Evolutionary conservation across 1,284 basidiomycete genomes (phyloP), one percentile per base, ranked within the genome.

Genomic region (Uromyces viciae-fabae): DNA sequence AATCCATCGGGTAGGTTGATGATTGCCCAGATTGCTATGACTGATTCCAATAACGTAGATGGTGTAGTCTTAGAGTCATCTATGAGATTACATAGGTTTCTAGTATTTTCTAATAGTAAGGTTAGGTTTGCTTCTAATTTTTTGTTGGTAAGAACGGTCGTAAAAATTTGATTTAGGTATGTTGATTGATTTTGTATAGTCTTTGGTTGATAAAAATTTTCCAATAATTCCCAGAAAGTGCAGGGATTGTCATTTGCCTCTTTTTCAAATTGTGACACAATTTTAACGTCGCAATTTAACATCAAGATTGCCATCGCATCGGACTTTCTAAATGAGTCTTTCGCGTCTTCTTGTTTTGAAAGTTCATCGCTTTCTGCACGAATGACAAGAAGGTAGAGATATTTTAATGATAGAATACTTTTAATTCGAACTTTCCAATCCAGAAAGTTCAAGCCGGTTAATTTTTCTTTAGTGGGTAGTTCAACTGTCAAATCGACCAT

Each of bases 231-330:
- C 64, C 64, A 68, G 36, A 68, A 46, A 17, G 15, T 68, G 33
- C 19, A 22, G n/a, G 33, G 64, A 68, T 68, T n/a, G 3, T 22
- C 38, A 4, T 40, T 40, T 2, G 38, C 9, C 25, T 68, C 25
- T 14, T 68, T 19, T 11, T 28, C 5, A n/a, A 68, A 68, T 40
- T 42, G 64, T 7, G 64, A 38, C 3, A 28, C 31, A 4, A 68
- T 68, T 42, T 68, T 68, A 15, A 42, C 31, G 9, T 68, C 64
- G n/a, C 64, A 68, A n/a, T 68, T 68, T n/a, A 68, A 25, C 3
- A 17, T 68, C 15, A 68, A n/a, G 25, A 68, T 68, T 8, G 64
- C 64, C 9, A 42, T 15, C 3, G 64, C 64, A 40, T 42, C 25
- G 9, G 11, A 9, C 9, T 60, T 15, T 60, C 25, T 9, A 11